Evolutionary conservation across 495 filamentous ascomycete genomes (phyloP), one percentile per base, ranked within the genome.

Genomic region (Trichocladium uniseriatum): DNA sequence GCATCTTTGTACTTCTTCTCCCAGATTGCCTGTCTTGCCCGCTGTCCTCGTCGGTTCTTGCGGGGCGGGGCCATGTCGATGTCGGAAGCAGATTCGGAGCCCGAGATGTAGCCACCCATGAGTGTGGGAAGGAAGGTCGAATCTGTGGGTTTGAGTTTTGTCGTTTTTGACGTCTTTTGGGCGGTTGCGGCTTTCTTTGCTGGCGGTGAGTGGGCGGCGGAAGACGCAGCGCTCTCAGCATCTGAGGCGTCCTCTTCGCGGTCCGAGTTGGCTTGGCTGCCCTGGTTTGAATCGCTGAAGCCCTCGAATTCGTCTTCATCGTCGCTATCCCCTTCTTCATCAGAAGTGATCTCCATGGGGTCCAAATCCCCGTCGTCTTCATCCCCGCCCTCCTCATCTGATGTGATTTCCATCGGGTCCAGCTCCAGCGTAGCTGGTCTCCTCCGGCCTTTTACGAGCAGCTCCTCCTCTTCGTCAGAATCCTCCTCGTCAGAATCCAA

Each of bases 81-180:
- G 43, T 82, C 82, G 1, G 78, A 70, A 11, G 69, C 60, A 5
- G 74, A 73, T 54, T 90, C 89, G 3, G 87, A 90, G 54, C 89
- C 92, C 15, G 91, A 96, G 66, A 84, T 84, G 70, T 98, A 98
- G 38, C 89, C 90, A 15, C 84, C 84, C 76, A 91, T 84, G 2
- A 98, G 75, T 6, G 86, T 83, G 2, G 92, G 94, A 3, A 98
- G 76, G 73, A 96, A 95, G 1, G 80, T 84, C 7, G 81, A 82
- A 45, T 71, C 76, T 36, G 57, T 57, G 10, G 59, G 10, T 43
- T 57, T 64, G 27, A 54, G 43, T 13, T 48, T 45, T 5, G 52
- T 56, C 1, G 36, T 29, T 22, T 39, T 32, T 38, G 48, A 43
- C 18, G 24, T 27, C 24, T 27, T 27, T 27, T n/a, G n/a, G n/a